phyloP scores from a whole-genome alignment of 805 yeast species.

The Starmerella vitae region DNA sequence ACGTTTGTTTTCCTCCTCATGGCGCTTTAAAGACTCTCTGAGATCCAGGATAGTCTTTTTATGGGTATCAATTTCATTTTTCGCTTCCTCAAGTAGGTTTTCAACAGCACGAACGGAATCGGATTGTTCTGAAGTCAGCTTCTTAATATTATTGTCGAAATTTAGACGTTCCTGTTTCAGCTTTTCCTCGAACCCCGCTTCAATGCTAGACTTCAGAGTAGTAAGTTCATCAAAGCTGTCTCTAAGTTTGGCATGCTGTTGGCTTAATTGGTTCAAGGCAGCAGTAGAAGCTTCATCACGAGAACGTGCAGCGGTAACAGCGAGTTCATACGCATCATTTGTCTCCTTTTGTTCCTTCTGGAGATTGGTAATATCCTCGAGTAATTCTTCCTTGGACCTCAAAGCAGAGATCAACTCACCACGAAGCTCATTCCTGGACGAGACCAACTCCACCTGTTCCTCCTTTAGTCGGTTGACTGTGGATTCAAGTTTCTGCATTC shows the following conservation, averaged over 20 bases:
- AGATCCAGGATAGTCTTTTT: neutral
- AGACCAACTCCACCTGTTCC: slow-evolving; percentile 26
- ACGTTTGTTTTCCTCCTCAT: neutral
- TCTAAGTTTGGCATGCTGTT: slow-evolving; percentile 7
- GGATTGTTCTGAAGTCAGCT: slow-evolving; percentile 1
- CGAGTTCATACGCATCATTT: slow-evolving; percentile 11
- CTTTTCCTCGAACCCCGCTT: slow-evolving; percentile 1
- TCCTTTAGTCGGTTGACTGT: slow-evolving; percentile 21
- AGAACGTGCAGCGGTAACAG: slow-evolving; percentile 6
- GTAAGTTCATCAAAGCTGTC: slow-evolving; percentile 4
- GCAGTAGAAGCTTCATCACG: slow-evolving; percentile 15
- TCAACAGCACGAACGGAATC: neutral
- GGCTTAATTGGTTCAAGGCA: slow-evolving; percentile 12
- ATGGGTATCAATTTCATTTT: neutral
- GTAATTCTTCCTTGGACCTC: slow-evolving; percentile 27
- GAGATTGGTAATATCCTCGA: slow-evolving; percentile 23
- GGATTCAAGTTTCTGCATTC: slow-evolving; percentile 25
- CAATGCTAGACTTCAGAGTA: neutral
- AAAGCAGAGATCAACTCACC: slow-evolving; percentile 28
- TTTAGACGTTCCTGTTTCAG: slow-evolving; percentile 1
- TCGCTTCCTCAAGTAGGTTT: neutral
- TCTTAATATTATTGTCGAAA: neutral
- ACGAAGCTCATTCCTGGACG: slow-evolving; percentile 28
- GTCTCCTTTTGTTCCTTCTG: slow-evolving; percentile 5
- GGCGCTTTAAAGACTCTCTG: neutral